Evolutionary conservation across 352 stramenopile genomes (phyloP), one percentile per base, ranked within the genome.

Genomic region (Pythium coloratum): DNA sequence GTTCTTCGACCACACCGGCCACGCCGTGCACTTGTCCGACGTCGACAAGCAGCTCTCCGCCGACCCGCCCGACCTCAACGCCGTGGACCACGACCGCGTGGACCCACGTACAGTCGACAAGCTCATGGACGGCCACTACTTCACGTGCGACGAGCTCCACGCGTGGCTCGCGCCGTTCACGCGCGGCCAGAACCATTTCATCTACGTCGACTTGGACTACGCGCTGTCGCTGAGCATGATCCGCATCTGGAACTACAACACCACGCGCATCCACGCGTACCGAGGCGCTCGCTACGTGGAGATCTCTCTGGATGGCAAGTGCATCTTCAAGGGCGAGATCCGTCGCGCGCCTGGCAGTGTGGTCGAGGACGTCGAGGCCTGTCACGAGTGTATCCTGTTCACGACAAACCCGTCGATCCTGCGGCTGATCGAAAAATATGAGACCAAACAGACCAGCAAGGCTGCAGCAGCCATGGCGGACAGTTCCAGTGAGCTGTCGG

Each of bases 221-320:
- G 71, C 81, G 30, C 60, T 95, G 28, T 82, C 82, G 24, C 75
- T 95, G 47, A 92, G 83, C 34, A 91, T 92, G 81, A 78, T 95
- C 38, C 91, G 84, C n/a, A 75, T 96, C 32, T 95, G 82, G 82
- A 96, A 97, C 67, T 97, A 97, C 76, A 90, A 82, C 68, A 94
- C 88, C 12, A 95, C 90, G 58, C 76, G 75, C 8, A 91, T 93
- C 65, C 80, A 92, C 66, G 87, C 84, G 56, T 89, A 86, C 42
- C 83, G 88, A 20, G 86, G 86, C 30, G 82, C 78, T 8, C 75
- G 85, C 9, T 83, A 88, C 61, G 69, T 91, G 4, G 76, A 88
- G 67, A 80, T 93, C 59, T 80, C 76, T 12, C 62, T 94, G 8
- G 83, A 91, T 44, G 75, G 73, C 0, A 75, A 70, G 24, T 74